Evolutionary conservation across 192 early-diverging fungal species (phyloP).

Genomic region (Backusella psychrophila): DNA sequence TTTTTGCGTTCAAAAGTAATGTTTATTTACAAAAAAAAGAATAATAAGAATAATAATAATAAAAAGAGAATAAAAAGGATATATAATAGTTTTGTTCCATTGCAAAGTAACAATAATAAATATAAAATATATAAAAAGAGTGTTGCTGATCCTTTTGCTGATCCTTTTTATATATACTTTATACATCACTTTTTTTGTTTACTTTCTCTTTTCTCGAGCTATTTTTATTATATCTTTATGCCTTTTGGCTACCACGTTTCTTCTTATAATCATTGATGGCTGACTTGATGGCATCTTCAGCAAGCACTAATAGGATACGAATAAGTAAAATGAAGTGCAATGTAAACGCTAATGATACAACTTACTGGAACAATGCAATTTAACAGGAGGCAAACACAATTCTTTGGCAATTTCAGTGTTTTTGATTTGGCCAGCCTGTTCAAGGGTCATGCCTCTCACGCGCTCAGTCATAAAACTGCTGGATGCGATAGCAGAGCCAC

Average conservation of each 20-base stretch:
- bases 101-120: background rate
- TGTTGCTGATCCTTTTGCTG: background rate
- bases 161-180: background rate
- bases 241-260: slow-evolving; percentile 54
- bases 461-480: slow-evolving; percentile 91
- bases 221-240: background rate
- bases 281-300: slow-evolving; percentile 98
- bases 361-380: slow-evolving; percentile 96
- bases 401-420: slow-evolving; percentile 98
- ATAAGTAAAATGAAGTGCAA: background rate
- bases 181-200: background rate
- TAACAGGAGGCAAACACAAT: slow-evolving; percentile 92
- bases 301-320: slow-evolving; percentile 70
- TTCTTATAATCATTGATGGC: slow-evolving; percentile 94
- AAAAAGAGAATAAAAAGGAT: too few relatives aligned
- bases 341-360: slow-evolving; percentile 13
- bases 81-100: background rate
- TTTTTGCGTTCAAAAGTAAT: background rate
- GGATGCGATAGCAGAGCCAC: slow-evolving; percentile 95
- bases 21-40: background rate
- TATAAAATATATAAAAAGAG: background rate
- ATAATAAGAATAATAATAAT: background rate
- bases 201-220: background rate
- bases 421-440: slow-evolving; percentile 89
- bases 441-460: slow-evolving; percentile 90